Percentiles rank a stretch among this genome's conserved stretches.
These are phyloP conservation scores for Agrostemma githago DNA, from an alignment of 148 eudicot species.

Conservation along the genomic window DNA sequence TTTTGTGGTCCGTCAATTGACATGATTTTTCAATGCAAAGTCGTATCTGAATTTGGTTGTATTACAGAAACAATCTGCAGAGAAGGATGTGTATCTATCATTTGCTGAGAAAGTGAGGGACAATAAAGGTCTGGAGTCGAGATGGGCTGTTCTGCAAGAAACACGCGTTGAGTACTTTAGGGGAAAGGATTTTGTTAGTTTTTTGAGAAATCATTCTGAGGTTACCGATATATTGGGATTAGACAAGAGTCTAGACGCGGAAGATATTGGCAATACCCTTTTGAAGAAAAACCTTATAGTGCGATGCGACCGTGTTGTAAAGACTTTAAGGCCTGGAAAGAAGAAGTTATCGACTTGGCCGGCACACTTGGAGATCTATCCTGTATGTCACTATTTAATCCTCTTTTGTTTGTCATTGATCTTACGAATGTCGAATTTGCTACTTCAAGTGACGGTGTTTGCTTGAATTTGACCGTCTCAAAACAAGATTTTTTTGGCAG, in stretches of 20 bases:
- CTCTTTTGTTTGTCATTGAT: not conserved
- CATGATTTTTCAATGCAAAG: not conserved
- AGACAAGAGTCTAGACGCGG: slow-evolving; percentile 61
- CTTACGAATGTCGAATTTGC: not conserved
- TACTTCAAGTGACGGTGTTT: not conserved
- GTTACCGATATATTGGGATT: slow-evolving; percentile 70
- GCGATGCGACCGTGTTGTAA: slow-evolving; percentile 95
- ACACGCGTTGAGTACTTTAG: slow-evolving; percentile 96
- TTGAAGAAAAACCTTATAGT: slow-evolving; percentile 78
- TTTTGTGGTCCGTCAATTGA: not conserved
- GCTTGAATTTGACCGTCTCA: not conserved
- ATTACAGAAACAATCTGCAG: slow-evolving; percentile 73
- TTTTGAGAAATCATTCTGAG: slow-evolving; percentile 82
- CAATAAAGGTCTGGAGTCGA: slow-evolving; percentile 84
- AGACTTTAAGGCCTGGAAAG: slow-evolving; percentile 95
- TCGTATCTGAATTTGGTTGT: slow-evolving; percentile 18
- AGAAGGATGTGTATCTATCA: slow-evolving; percentile 70
- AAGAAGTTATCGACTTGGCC: slow-evolving; percentile 96
- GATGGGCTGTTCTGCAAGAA: slow-evolving; percentile 98
- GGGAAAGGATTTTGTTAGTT: slow-evolving; percentile 87
- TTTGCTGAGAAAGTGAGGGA: slow-evolving; percentile 96
- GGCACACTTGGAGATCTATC: slow-evolving; percentile 87
- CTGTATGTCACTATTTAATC: slow-evolving; percentile 41
- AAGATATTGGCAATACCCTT: slow-evolving; percentile 71
- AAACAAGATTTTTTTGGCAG: not conserved